These are phyloP conservation scores for Kregervanrija delftensis DNA, from an alignment of 805 yeast species.

Conservation along the genomic window DNA sequence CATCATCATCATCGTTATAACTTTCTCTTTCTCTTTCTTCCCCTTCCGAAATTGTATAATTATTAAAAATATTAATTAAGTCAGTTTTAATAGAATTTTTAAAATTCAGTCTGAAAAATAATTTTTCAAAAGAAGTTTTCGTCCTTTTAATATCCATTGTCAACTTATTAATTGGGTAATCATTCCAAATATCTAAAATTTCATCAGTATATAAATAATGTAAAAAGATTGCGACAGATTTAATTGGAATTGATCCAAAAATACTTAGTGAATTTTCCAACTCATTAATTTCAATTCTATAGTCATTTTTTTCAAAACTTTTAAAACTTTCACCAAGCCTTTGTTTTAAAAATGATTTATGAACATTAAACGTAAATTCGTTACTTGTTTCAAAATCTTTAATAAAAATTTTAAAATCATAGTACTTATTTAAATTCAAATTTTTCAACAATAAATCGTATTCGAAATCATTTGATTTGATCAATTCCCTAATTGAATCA, in stretches of 20 bases:
- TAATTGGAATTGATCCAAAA: conserved; percentile 18
- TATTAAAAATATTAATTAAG: too few relatives aligned
- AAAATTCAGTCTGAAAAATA: too few relatives aligned
- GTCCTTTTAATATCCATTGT: conserved; percentile 3
- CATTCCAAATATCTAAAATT: conserved; percentile 40
- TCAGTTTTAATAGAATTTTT: too few relatives aligned
- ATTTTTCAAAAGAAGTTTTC: too few relatives aligned
- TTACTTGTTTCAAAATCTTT: neutral
- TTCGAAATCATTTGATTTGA: conserved; percentile 27
- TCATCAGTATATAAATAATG: conserved; percentile 46
- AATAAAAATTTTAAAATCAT: conserved; percentile 8
- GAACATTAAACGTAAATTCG: conserved; percentile 8
- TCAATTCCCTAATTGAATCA: conserved; percentile 25
- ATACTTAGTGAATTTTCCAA: conserved; percentile 3
- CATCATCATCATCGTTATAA: neutral
- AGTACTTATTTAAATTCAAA: conserved; percentile 6
- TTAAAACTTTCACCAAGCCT: conserved; percentile 4
- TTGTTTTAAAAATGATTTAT: conserved; percentile 6
- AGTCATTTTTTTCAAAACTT: conserved; percentile 11
- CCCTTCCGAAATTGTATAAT: too few relatives aligned
- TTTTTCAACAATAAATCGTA: conserved; percentile 18
- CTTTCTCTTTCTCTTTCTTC: neutral
- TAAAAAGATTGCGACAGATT: conserved; percentile 33
- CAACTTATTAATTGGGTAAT: conserved; percentile 13
- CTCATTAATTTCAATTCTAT: conserved; percentile 6